Base-by-base conservation (phyloP, 2,329 filamentous ascomycete species). In the Aaosphaeria arxii region DNA sequence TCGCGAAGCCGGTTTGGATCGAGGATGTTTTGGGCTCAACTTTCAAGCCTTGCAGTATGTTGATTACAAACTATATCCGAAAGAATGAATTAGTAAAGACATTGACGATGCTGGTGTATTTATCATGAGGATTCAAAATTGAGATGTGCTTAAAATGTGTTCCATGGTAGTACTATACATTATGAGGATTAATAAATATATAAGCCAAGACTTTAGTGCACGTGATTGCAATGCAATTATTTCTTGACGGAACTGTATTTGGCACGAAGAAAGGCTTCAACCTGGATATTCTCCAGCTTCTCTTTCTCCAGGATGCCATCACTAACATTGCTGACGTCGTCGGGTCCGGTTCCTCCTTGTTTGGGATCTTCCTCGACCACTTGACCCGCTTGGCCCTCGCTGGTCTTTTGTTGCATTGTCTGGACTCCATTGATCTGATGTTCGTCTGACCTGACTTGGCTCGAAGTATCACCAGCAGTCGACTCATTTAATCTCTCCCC, bases 181-280 rank as follows among this genome's bases (percentile, higher is more conserved):
- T 24, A 24, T 24, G 17, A 24, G 17, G 17, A 24, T 24, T 24
- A 24, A 24, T 24, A 24, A 24, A 24, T 24, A 24, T 24, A 24
- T 24, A 24, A 24, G 17, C 17, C 17, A 24, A 24, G 17, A 24
- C 17, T 24, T 9, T 36, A 4, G 7, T n/a, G 33, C n/a, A 9
- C 33, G 33, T n/a, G 33, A 36, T 36, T 36, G 9, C 33, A 9
- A 9, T 36, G n/a, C 17, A n/a, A n/a, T n/a, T 36, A 36, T 36
- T 3, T n/a, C n/a, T 36, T 36, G 33, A 9, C n/a, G 7, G 33
- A 36, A 35, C 30, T 46, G 40, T 55, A 57, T 43, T 56, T 61
- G 5, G 51, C 53, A 11, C 62, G 54, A 11, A 63, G 45, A 36
- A 59, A 58, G 30, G 50, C 55, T 32, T 55, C 55, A 24, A 55